Evolutionary conservation across 352 stramenopile species (phyloP).

Genomic region (Pythium sp.): DNA sequence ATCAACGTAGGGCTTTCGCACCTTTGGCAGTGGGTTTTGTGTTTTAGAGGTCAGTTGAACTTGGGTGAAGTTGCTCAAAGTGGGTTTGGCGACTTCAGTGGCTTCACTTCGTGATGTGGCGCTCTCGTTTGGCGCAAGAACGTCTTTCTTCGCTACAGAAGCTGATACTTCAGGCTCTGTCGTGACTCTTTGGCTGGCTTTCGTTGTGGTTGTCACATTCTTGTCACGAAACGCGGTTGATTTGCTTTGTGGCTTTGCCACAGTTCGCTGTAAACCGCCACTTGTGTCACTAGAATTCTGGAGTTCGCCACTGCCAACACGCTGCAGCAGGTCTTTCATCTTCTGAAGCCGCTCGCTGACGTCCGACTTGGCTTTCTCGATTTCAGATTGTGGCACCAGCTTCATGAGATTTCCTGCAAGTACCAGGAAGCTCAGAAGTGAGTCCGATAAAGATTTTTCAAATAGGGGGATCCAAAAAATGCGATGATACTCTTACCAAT

Average conservation of each 20-base stretch:
- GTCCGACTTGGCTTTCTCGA: conserved; percentile 49
- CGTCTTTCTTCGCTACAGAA: background rate
- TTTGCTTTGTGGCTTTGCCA: background rate
- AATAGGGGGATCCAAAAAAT: too few relatives aligned
- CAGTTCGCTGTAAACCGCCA: background rate
- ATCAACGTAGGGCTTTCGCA: conserved; percentile 26
- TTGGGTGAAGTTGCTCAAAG: background rate
- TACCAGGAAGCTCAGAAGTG: background rate
- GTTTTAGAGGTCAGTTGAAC: background rate
- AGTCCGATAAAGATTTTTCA: background rate
- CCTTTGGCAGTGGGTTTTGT: background rate
- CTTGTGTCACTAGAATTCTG: background rate
- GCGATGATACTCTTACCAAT: conserved; percentile 35
- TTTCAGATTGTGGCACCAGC: conserved; percentile 36
- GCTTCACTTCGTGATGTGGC: background rate
- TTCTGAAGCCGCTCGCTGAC: conserved; percentile 50
- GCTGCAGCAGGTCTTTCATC: conserved; percentile 54
- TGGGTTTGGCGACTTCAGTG: background rate
- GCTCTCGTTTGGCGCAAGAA: background rate
- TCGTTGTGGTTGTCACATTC: background rate
- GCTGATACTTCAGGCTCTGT: background rate
- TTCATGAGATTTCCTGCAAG: conserved; percentile 46
- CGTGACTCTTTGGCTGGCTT: background rate
- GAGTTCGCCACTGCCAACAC: conserved; percentile 22
- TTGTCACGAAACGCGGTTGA: background rate